These are phyloP conservation scores for Rhizopogon rudus DNA, from an alignment of 768 basidiomycete genomes.

Conservation along the genomic window DNA sequence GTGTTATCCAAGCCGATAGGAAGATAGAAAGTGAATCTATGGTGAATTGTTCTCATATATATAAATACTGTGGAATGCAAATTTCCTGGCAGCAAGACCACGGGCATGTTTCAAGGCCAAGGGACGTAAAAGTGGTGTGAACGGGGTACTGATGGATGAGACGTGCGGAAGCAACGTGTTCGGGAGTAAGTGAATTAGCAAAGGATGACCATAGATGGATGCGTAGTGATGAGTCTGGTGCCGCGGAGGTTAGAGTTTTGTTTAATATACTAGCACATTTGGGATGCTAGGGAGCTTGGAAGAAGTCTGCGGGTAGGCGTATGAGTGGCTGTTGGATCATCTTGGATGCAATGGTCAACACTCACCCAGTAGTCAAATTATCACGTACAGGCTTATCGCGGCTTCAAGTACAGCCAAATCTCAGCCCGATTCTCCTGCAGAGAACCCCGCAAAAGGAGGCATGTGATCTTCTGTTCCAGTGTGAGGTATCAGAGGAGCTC, in stretches of 20 bases:
- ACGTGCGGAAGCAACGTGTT: constrained; percentile 32
- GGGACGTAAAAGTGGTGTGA: constrained; percentile 26
- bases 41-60: constrained; percentile 30
- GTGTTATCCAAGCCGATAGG: neutral
- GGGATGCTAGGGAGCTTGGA: neutral
- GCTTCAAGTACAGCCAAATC: neutral
- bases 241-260: neutral
- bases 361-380: neutral
- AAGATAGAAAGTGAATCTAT: constrained; percentile 12
- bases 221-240: neutral
- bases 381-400: neutral
- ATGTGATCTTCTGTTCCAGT: neutral
- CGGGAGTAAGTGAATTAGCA: constrained; percentile 27
- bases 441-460: neutral
- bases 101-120: constrained; percentile 15
- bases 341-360: neutral
- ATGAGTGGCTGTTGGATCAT: neutral
- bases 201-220: neutral
- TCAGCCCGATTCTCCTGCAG: neutral
- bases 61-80: constrained; percentile 28
- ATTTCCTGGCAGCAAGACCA: constrained; percentile 16
- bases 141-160: constrained; percentile 24
- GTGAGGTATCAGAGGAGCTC: neutral
- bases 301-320: neutral
- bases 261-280: neutral